Evolutionary conservation across 2,329 filamentous ascomycete genomes (phyloP), one percentile per base, ranked within the genome.

Genomic region (Alternaria rosae): DNA sequence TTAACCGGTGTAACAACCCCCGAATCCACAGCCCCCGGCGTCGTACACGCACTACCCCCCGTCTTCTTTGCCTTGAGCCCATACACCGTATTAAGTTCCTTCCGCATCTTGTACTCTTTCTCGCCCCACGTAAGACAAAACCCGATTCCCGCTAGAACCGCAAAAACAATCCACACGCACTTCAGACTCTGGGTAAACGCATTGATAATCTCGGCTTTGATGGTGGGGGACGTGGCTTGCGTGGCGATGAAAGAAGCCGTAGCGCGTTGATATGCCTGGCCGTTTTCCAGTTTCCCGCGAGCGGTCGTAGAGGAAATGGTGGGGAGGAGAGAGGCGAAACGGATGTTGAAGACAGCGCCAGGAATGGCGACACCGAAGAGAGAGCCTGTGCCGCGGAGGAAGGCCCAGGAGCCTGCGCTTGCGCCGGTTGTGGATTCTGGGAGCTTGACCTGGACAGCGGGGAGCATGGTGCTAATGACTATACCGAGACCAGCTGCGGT

Each of bases 51-150:
- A 10, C 26, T 21, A 3, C 30, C 44, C 1, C 21, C 30, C 20
- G 17, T 21, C 54, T 70, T 69, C 20, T 57, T 53, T 10, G 61
- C 57, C 61, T 79, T 76, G 4, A 82, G 64, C 1, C 81, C 81
- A 67, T 76, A 82, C 15, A 78, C 74, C 0, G 79, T 82, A 47
- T 82, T 75, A 38, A 82, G 65, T 17, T 78, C 74, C 12, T 73
- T 77, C 42, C 79, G 68, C 66, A 83, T 68, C 64, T 76, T 72
- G 13, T 81, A 62, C 59, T 81, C 71, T 52, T 77, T 76, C 63
- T 80, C 77, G 2, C 75, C 65, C 17, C 78, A 79, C 1, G 71
- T 74, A 15, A 79, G 30, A 4, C 77, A 26, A 21, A 82, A 80
- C 1, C 72, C 75, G 6, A 79, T 23, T 0, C 59, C 76, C 0